Percentiles rank a stretch among this genome's conserved stretches.
These are phyloP conservation scores for Ilyonectria robusta DNA, from an alignment of 2,329 filamentous ascomycete species.

Conservation along the genomic window DNA sequence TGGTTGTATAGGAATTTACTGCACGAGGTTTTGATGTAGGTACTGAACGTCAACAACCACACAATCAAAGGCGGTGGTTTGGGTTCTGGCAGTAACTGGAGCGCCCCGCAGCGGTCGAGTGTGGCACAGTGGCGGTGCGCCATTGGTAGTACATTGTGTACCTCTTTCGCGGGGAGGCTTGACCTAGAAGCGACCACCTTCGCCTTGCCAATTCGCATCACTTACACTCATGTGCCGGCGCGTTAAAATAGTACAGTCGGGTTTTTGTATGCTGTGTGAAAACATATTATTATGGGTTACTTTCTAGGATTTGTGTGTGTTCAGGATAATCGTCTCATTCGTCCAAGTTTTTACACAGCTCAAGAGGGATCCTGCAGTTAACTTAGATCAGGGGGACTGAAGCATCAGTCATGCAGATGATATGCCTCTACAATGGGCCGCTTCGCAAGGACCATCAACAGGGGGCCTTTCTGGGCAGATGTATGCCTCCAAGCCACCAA, in stretches of 20 bases:
- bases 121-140: conserved; percentile 14
- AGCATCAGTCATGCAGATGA: background rate
- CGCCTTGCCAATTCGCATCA: background rate
- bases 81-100: background rate
- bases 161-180: background rate
- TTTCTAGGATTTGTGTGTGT: background rate
- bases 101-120: conserved; percentile 7
- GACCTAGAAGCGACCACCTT: background rate
- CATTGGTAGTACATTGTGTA: conserved; percentile 8
- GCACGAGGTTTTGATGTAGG: background rate
- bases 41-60: conserved; percentile 1
- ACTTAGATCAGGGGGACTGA: background rate
- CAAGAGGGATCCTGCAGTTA: background rate
- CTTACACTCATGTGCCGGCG: background rate
- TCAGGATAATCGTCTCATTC: too few relatives aligned
- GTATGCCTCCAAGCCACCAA: background rate
- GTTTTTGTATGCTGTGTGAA: background rate
- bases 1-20: background rate
- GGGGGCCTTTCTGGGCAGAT: conserved; percentile 8
- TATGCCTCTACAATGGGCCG: background rate
- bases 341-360: background rate
- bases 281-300: too few relatives aligned
- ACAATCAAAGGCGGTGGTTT: background rate
- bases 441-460: background rate
- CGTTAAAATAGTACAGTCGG: too few relatives aligned